Evolutionary conservation across 1,284 basidiomycete species (phyloP).

Genomic region (Coniferiporia weirii): DNA sequence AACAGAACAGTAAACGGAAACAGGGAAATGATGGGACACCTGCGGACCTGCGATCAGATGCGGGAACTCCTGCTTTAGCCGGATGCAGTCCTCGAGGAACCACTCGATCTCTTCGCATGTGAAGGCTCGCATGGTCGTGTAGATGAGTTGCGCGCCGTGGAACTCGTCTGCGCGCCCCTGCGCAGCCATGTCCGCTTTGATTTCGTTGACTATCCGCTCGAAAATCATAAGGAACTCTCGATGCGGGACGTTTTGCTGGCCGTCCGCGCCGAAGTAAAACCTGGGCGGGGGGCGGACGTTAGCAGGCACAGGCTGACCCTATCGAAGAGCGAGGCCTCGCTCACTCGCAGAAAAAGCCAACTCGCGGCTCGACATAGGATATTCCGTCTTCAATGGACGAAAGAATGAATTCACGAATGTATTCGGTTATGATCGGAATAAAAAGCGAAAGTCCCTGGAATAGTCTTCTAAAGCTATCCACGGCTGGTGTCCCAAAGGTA

Average conservation of each 20-base stretch:
- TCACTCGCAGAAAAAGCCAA: constrained; percentile 62
- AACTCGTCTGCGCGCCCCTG: constrained; percentile 56
- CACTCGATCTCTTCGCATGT: constrained; percentile 54
- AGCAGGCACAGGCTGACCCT: not conserved
- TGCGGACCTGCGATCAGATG: constrained; percentile 59
- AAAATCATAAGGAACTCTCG: constrained; percentile 57
- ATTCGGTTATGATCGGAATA: constrained; percentile 51
- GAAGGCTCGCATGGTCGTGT: constrained; percentile 57
- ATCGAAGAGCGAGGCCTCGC: not conserved
- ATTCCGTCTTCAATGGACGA: constrained; percentile 69
- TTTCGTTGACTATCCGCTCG: constrained; percentile 47
- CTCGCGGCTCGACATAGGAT: constrained; percentile 64
- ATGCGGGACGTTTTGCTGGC: constrained; percentile 52
- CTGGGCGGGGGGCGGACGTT: constrained; percentile 19
- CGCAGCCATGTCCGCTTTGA: constrained; percentile 46
- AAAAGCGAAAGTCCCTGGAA: constrained; percentile 40
- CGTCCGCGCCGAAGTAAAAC: constrained; percentile 51
- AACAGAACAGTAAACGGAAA: too few species aligned
- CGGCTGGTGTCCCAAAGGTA: not conserved
- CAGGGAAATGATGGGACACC: too few species aligned
- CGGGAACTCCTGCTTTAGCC: constrained; percentile 69
- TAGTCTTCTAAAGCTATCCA: not conserved
- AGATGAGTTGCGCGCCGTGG: constrained; percentile 66
- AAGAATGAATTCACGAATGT: constrained; percentile 56
- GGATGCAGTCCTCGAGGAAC: constrained; percentile 70